These are phyloP conservation scores for Penicillium sp. DNA, from an alignment of 2,329 filamentous ascomycete species.

Conservation along the genomic window DNA sequence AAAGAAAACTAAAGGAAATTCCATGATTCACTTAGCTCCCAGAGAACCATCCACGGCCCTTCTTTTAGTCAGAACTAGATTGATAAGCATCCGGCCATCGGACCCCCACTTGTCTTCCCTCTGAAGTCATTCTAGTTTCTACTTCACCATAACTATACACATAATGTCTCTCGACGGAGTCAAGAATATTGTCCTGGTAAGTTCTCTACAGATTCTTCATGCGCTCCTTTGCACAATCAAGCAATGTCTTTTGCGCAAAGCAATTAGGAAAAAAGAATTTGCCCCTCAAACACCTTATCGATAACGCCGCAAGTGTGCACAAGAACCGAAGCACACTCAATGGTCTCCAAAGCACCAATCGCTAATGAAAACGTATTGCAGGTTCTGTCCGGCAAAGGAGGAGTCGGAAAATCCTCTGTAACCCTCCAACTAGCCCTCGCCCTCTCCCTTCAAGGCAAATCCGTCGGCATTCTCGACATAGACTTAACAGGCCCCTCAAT, in stretches of 20 bases:
- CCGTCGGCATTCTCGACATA: constrained; percentile 92
- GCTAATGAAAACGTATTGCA: constrained; percentile 24
- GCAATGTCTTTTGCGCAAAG: neutral
- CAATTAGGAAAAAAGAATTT: neutral
- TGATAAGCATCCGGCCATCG: constrained; percentile 28
- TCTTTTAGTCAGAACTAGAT: constrained; percentile 21
- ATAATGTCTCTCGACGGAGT: constrained; percentile 45
- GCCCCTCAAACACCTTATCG: constrained; percentile 37
- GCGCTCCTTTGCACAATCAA: neutral
- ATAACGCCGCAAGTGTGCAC: constrained; percentile 30
- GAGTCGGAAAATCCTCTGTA: constrained; percentile 96
- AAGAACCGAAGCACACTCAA: neutral
- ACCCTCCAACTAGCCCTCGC: constrained; percentile 94
- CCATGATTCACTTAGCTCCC: neutral
- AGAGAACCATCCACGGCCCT: neutral
- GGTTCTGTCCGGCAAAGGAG: constrained; percentile 93
- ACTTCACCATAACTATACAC: neutral
- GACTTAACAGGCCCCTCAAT: constrained; percentile 96
- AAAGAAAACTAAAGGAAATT: neutral
- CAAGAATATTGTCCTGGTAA: constrained; percentile 45
- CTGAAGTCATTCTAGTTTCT: neutral
- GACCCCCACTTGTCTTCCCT: constrained; percentile 13
- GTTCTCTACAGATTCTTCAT: constrained; percentile 8
- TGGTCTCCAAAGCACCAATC: neutral
- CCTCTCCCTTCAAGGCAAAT: constrained; percentile 78